Percentiles rank a stretch among this genome's conserved stretches.
Evolutionary conservation across 306 rosid genomes (phyloP).

Genomic region (Vicia faba): DNA sequence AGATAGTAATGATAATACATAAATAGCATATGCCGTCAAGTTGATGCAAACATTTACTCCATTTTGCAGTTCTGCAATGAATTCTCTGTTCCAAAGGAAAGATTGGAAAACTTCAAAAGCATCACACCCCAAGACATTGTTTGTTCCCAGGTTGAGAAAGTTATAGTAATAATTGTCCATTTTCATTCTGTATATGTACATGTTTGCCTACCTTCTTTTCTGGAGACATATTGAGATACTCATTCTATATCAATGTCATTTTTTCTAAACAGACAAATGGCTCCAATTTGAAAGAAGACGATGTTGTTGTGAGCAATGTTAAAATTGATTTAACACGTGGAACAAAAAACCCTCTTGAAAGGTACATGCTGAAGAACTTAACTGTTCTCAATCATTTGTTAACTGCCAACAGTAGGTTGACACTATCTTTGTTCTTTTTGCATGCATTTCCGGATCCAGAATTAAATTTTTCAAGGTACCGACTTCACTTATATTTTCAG

Average conservation of each 20-base stretch:
- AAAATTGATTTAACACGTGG: constrained; percentile 88
- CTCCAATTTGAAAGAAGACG: constrained; percentile 66
- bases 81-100: constrained; percentile 83
- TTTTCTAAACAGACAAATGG: constrained; percentile 52
- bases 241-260: constrained; percentile 11
- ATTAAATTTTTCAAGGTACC: constrained; percentile 78
- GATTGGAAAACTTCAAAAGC: constrained; percentile 56
- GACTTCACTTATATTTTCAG: constrained; percentile 6
- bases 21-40: background rate
- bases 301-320: constrained; percentile 65
- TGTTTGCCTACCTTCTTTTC: background rate
- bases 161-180: background rate
- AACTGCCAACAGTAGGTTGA: constrained; percentile 1
- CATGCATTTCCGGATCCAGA: constrained; percentile 57
- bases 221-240: background rate
- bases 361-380: constrained; percentile 48
- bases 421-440: constrained; percentile 38
- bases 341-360: constrained; percentile 74
- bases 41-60: constrained; percentile 10
- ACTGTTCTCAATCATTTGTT: constrained; percentile 7
- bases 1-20: background rate
- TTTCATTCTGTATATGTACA: background rate
- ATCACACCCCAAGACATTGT: constrained; percentile 81
- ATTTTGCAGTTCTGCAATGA: constrained; percentile 82
- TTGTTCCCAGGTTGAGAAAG: constrained; percentile 73